These are phyloP conservation scores for Candida quercuum DNA, from an alignment of 805 yeast species.

Conservation along the genomic window DNA sequence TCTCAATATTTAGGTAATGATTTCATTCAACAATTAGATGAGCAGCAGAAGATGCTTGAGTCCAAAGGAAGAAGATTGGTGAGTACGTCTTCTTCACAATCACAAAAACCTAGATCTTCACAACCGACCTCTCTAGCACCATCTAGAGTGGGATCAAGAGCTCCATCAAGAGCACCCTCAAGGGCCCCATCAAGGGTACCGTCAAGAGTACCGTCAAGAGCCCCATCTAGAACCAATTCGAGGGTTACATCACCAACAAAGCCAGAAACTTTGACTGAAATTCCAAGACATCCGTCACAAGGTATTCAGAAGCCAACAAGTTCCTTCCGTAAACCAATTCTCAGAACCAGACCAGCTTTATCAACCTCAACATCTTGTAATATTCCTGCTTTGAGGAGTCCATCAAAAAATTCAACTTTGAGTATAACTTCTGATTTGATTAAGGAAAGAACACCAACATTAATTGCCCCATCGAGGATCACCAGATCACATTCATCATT, in stretches of 20 bases:
- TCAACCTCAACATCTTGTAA: slow-evolving; percentile 11
- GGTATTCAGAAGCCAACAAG: slow-evolving; percentile 18
- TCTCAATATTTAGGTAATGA: slow-evolving; percentile 22
- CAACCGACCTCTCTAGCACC: slow-evolving; percentile 15
- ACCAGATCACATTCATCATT: slow-evolving; percentile 18
- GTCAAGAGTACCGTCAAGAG: slow-evolving; percentile 15
- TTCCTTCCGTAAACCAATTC: slow-evolving; percentile 10
- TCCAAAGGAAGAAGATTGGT: slow-evolving; percentile 17
- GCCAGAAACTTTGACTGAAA: too few relatives aligned
- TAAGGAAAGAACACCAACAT: slow-evolving; percentile 6
- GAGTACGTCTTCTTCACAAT: too few relatives aligned
- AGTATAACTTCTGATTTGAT: slow-evolving; percentile 9
- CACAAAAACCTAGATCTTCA: too few relatives aligned
- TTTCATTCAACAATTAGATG: slow-evolving; percentile 26
- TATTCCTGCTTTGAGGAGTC: slow-evolving; percentile 10
- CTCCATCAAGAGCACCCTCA: slow-evolving; percentile 15
- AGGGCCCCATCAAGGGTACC: slow-evolving; percentile 16
- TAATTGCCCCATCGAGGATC: slow-evolving; percentile 9
- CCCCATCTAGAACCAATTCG: slow-evolving; percentile 12
- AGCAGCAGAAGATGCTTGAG: slow-evolving; percentile 16
- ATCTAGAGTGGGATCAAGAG: slow-evolving; percentile 17
- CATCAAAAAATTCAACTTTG: slow-evolving; percentile 7
- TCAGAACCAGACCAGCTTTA: slow-evolving; percentile 10
- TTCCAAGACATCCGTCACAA: slow-evolving; percentile 5
- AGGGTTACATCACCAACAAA: background rate